Percentiles rank a stretch among this genome's conserved stretches.
Conservation (phyloP, 202 grass and related monocot genomes). For the Brachypodium distachyon region DNA sequence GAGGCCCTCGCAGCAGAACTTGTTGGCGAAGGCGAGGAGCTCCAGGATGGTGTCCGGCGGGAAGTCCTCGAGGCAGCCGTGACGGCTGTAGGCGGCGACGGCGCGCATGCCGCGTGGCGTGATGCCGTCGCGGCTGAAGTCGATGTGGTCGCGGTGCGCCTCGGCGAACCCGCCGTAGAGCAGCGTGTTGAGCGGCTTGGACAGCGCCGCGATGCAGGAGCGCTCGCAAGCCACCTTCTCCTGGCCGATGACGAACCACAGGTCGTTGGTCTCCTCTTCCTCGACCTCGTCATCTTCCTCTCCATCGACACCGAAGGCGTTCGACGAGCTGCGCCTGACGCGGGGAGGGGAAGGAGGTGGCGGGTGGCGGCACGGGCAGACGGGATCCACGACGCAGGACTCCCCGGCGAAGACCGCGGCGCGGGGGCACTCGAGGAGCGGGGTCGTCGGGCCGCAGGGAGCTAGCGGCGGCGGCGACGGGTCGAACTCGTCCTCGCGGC, state of each 20-base stretch:
- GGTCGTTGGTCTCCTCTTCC: slow-evolving; percentile 39
- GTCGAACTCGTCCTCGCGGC: slow-evolving; percentile 80
- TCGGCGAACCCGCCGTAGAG: slow-evolving; percentile 92
- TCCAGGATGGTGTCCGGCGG: slow-evolving; percentile 57
- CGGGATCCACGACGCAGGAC: slow-evolving; percentile 25
- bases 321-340: slow-evolving; percentile 4
- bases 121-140: slow-evolving; percentile 75
- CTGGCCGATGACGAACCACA: slow-evolving; percentile 84
- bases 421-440: slow-evolving; percentile 78
- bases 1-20: slow-evolving; percentile 87
- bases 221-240: slow-evolving; percentile 83
- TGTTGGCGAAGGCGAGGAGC: slow-evolving; percentile 81
- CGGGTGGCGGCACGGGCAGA: slow-evolving; percentile 54
- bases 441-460: slow-evolving; percentile 61
- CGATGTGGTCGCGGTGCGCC: slow-evolving; percentile 65
- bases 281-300: background rate
- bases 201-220: slow-evolving; percentile 69
- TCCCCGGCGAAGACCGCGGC: slow-evolving; percentile 41
- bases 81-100: slow-evolving; percentile 53
- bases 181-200: slow-evolving; percentile 70
- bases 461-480: slow-evolving; percentile 44
- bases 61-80: slow-evolving; percentile 41
- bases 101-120: slow-evolving; percentile 62
- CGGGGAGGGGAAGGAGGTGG: background rate
- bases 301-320: background rate